Conservation (phyloP, 2,329 filamentous ascomycete genomes). For the Massarina eburnea region DNA sequence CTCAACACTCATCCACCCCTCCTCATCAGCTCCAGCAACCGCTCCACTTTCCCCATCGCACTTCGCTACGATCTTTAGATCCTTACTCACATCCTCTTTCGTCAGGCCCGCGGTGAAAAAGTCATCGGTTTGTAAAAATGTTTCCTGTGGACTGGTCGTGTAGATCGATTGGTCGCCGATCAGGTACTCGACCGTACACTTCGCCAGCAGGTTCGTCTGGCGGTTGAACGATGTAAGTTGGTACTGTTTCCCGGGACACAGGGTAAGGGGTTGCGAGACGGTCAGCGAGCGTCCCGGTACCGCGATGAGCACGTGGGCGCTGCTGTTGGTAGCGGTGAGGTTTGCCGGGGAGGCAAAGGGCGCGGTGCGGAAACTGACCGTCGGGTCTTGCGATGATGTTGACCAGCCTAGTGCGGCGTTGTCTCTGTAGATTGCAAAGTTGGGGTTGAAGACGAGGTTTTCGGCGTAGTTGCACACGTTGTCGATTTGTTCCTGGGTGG, state of each 20-base stretch:
- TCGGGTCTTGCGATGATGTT: slow-evolving; percentile 14
- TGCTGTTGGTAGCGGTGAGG: slow-evolving; percentile 10
- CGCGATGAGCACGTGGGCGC: slow-evolving; percentile 25
- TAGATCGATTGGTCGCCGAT: slow-evolving; percentile 18
- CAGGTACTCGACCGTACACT: slow-evolving; percentile 20
- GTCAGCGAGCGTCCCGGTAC: slow-evolving; percentile 18
- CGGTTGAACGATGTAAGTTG: slow-evolving; percentile 12
- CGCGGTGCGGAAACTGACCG: slow-evolving; percentile 19
- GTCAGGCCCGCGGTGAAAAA: slow-evolving; percentile 22
- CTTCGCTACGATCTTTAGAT: slow-evolving; percentile 21
- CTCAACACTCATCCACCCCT: slow-evolving; percentile 20
- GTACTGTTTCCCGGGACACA: slow-evolving; percentile 30
- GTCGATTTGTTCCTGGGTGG: slow-evolving; percentile 27
- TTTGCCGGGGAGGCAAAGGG: background rate
- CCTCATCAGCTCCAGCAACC: slow-evolving; percentile 13
- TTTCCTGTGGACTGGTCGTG: slow-evolving; percentile 17
- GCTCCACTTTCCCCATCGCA: slow-evolving; percentile 23
- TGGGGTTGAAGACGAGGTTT: slow-evolving; percentile 31
- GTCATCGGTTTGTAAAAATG: slow-evolving; percentile 12
- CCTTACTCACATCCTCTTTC: slow-evolving; percentile 19
- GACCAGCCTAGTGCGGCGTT: slow-evolving; percentile 24
- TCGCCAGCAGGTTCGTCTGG: slow-evolving; percentile 18
- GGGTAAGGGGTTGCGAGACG: slow-evolving; percentile 28
- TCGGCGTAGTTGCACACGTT: slow-evolving; percentile 23
- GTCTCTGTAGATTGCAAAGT: slow-evolving; percentile 21